Evolutionary conservation across 345 rosid genomes (phyloP).

Genomic region (Eutrema japonicum): DNA sequence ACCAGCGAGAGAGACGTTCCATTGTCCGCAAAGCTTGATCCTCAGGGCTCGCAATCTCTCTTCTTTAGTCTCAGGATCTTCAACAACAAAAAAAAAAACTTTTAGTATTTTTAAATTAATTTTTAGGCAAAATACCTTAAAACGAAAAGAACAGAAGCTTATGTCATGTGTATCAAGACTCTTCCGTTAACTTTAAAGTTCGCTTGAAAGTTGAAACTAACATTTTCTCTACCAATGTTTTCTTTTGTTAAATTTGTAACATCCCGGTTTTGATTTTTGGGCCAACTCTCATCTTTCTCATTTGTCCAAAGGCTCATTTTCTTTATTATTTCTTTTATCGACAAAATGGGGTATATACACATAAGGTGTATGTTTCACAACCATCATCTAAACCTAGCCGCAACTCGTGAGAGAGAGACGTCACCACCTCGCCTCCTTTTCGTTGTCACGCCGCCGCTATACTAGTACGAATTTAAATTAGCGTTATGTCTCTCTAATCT

Average conservation of each 20-base stretch:
- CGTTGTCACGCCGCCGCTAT: no score
- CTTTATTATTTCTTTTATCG: no score
- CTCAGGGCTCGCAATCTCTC: neutral
- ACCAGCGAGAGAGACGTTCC: conserved; percentile 81
- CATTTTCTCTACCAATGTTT: neutral
- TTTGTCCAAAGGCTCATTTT: no score
- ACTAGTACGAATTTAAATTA: no score
- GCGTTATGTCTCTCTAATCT: no score
- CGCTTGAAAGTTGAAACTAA: neutral
- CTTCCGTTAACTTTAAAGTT: conserved; percentile 1
- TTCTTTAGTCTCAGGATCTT: neutral
- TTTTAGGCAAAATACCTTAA: neutral
- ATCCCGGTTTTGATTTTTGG: no score
- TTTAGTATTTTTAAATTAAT: neutral
- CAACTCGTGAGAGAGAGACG: no score
- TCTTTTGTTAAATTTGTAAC: neutral
- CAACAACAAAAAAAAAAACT: neutral
- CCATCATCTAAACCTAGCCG: no score
- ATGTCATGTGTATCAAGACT: conserved; percentile 10
- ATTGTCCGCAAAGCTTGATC: conserved; percentile 73
- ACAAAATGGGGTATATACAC: no score
- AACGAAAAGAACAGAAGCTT: neutral
- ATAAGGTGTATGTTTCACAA: no score
- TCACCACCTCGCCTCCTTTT: no score
- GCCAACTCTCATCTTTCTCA: no score